Base-by-base conservation (phyloP, 257 asterid genomes). In the Verbena officinalis region DNA sequence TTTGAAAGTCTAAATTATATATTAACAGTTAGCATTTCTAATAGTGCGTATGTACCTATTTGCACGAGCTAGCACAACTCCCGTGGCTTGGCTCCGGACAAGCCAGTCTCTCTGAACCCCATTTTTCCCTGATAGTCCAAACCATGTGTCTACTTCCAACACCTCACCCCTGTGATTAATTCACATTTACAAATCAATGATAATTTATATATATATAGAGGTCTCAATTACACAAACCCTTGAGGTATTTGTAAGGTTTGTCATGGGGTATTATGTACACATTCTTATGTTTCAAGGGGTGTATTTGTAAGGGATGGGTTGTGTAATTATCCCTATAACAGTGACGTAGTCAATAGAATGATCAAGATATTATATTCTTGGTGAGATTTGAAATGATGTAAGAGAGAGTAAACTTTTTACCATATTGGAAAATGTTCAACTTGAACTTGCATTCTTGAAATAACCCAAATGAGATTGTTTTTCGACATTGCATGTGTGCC, bases 31-130 rank as follows among this genome's bases (percentile, higher is more conserved):
- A 27, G 33, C 2, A 27, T 27, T 27, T 27, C 2, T 27, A 27
- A 5, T 27, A 27, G 33, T 2, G 33, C 4, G 14, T 22, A 13
- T 14, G 1, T 33, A 89, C 98, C 98, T 92, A 3, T 96, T 86
- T 55, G 95, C 98, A 3, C 97, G 87, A n/a, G 84, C 89, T 21
- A 83, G 87, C 7, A 85, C 85, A 16, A 78, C 71, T 55, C 97
- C 96, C 0, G 98, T 82, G 71, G 81, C 87, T 62, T 73, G 83
- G 64, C 95, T 85, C 55, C 83, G 60, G 31, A 92, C 76, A 14
- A 72, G 78, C 98, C 98, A 92, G 39, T 92, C 97, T 52, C 98
- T 78, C 54, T 96, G 68, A 95, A 92, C 83, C 22, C 98, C 97
- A 24, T 89, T 85, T 77, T 92, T 92, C n/a, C 98, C 98, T 4